These are phyloP conservation scores for Aquilaria sinensis DNA, from an alignment of 345 rosid genomes.

Conservation along the genomic window DNA sequence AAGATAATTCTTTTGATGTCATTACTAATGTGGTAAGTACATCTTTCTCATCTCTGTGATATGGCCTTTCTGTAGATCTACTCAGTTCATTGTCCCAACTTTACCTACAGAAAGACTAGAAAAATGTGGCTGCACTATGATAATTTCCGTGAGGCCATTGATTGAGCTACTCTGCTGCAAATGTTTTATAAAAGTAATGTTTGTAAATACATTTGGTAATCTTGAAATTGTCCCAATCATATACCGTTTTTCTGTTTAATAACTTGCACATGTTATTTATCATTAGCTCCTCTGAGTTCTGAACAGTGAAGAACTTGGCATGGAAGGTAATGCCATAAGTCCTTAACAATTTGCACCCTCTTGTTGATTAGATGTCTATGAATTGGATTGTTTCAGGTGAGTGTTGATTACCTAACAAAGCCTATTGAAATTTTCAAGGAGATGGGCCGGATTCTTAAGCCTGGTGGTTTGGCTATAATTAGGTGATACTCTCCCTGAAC, in stretches of 20 bases:
- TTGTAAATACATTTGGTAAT: no score
- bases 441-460: constrained; percentile 74
- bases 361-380: not conserved
- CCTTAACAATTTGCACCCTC: not conserved
- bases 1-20: constrained; percentile 71
- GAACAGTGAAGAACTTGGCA: not conserved
- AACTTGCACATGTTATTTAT: no score
- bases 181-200: no score
- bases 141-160: no score
- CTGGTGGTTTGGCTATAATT: constrained; percentile 74
- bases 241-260: no score
- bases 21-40: constrained; percentile 76
- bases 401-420: constrained; percentile 82
- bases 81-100: no score
- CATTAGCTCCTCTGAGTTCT: not conserved
- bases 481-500: constrained; percentile 35
- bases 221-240: no score
- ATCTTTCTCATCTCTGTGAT: not conserved
- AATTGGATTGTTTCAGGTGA: constrained; percentile 44
- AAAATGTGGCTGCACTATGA: no score
- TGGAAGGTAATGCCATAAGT: not conserved
- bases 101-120: no score
- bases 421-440: constrained; percentile 82
- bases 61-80: not conserved
- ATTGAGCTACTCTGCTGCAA: no score